Base-by-base conservation (phyloP, 352 stramenopile species). In the Globisporangium megalacanthum region DNA sequence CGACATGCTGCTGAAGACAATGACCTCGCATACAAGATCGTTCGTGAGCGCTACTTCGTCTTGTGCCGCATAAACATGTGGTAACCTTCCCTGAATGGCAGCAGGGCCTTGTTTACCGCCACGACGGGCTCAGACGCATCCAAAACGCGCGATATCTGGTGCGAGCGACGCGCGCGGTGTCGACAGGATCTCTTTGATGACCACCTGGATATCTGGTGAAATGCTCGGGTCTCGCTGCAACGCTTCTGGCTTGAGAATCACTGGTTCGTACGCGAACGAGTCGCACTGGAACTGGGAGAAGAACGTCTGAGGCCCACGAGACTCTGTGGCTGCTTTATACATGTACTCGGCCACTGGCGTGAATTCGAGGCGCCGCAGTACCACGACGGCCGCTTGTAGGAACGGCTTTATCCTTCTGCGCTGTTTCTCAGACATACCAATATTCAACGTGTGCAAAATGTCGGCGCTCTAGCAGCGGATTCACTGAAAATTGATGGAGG, bases 381-480 rank as follows among this genome's bases (percentile, higher is more conserved):
- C 52, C 52, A 83, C 81, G 37, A 95, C 82, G 1, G 78, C 88
- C 2, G 84, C 83, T 49, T 83, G 81, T 61, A 93, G 85, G 65
- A 95, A 95, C 6, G 83, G 83, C 66, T 92, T 92, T 47, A 92
- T 92, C 59, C 92, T 92, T 59, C 81, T 90, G 54, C 85, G 82
- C 61, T 95, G 83, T 56, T 95, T 95, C 58, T 95, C 83, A 2
- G 79, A 79, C 2, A 92, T 53, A 0, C 77, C 77, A 4, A 70
- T 59, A 55, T 93, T 87, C 8, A 81, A 90, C 52, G 92, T 93
- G 31, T 86, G 83, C 31, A 95, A 78, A 46, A 93, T 76, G 25
- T 90, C 83, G 4, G 25, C 25, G 25, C 25, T 29, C 25, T 29
- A 4, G 25, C 25, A 29, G 25, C 25, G 25, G 25, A 29, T 29